Evolutionary conservation across 805 yeast genomes (phyloP).

Genomic region (Vanderwaltozyma verrucispora): DNA sequence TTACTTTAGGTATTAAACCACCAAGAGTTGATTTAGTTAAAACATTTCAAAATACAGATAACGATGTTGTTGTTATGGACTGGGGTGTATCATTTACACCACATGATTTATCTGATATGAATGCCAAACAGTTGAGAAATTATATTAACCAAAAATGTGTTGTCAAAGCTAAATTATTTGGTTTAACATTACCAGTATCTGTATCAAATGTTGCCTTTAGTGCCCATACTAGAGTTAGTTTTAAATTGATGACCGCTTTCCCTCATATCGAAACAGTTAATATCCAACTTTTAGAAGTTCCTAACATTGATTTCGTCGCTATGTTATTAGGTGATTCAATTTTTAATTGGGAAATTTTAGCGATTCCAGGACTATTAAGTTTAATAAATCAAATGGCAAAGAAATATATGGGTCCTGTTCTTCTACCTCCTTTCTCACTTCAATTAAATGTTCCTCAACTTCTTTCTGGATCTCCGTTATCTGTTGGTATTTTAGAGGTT

Average conservation of each 20-base stretch:
- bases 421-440: constrained; percentile 84
- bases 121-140: constrained; percentile 73
- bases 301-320: constrained; percentile 76
- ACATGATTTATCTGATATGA: constrained; percentile 75
- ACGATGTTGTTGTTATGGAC: constrained; percentile 95
- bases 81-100: constrained; percentile 93
- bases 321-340: constrained; percentile 65
- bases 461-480: constrained; percentile 75
- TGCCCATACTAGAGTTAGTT: constrained; percentile 65
- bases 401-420: constrained; percentile 80
- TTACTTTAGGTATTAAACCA: constrained; percentile 92
- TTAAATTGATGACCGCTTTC: constrained; percentile 81
- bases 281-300: constrained; percentile 75
- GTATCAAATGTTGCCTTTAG: constrained; percentile 73
- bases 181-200: constrained; percentile 67
- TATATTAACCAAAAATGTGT: constrained; percentile 74
- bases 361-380: constrained; percentile 78
- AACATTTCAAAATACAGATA: constrained; percentile 80
- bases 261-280: constrained; percentile 93
- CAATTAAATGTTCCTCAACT: constrained; percentile 88
- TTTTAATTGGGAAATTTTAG: constrained; percentile 79
- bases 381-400: constrained; percentile 76
- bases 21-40: constrained; percentile 87
- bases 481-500: constrained; percentile 78
- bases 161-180: constrained; percentile 73